Evolutionary conservation across 108 stramenopile genomes (phyloP), one percentile per base, ranked within the genome.

Genomic region (Nitzschia inconspicua): DNA sequence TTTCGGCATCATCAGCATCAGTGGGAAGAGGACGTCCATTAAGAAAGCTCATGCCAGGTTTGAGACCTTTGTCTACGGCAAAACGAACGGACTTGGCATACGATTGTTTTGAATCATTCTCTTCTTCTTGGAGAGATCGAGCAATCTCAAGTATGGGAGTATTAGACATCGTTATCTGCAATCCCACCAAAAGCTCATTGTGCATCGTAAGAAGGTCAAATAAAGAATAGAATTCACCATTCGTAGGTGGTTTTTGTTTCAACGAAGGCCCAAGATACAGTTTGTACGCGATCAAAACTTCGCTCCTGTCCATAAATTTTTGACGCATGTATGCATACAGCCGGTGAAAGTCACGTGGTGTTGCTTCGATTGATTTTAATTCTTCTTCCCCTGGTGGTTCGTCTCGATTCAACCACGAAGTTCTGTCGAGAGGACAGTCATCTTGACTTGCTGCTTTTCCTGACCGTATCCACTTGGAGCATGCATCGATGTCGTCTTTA

Each of bases 21-120:
- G 41, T 23, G 4, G 88, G 84, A 19, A 93, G 44, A 3, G 91
- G 88, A 20, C 84, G 77, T n/a, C 91, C 91, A 57, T 93, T 93
- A 39, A 89, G 55, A 59, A 93, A 93, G 47, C 75, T 72, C 88
- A 89, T 88, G 1, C 91, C 91, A 28, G 80, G 68, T 26, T 27
- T 49, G n/a, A 88, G 55, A 36, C 75, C 58, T 42, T 79, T 81
- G 37, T 80, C 60, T 3, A 65, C 62, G 8, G 86, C 82, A 65
- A 82, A 88, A 30, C 75, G 71, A 22, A 88, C 35, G 6, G 79
- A 66, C 39, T 70, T 61, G 18, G 66, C 70, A 40, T 88, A 88
- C 1, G 60, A 35, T 22, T 53, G 19, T n/a, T 44, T 30, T 19
- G 53, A 32, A 28, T 29, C 67, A 25, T 49, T 47, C 20, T 75